These are phyloP conservation scores for Penicillium tannophilum DNA, from an alignment of 495 filamentous ascomycete genomes.

Conservation along the genomic window DNA sequence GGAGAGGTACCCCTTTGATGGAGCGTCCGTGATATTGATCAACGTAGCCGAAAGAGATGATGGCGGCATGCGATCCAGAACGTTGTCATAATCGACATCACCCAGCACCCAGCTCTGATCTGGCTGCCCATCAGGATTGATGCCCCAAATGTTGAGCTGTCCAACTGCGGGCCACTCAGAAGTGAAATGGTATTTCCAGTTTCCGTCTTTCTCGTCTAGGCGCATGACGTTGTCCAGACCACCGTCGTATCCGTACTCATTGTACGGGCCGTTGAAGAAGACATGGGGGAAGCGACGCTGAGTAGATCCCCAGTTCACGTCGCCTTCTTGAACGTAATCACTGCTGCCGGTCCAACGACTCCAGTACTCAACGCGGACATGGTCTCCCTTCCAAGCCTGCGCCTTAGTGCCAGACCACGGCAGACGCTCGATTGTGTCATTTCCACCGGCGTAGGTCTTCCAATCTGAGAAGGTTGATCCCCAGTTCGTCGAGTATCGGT, in stretches of 20 bases:
- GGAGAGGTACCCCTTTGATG: conserved; percentile 54
- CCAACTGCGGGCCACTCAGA: conserved; percentile 65
- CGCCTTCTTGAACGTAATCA: conserved; percentile 64
- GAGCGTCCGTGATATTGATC: conserved; percentile 63
- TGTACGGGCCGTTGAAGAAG: conserved; percentile 66
- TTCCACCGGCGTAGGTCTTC: conserved; percentile 54
- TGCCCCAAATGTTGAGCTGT: conserved; percentile 69
- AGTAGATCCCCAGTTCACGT: conserved; percentile 41
- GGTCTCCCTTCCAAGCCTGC: conserved; percentile 66
- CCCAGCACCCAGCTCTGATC: conserved; percentile 60
- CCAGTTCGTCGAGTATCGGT: conserved; percentile 65
- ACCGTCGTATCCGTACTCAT: conserved; percentile 67
- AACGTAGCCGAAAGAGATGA: conserved; percentile 54
- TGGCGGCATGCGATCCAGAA: conserved; percentile 66
- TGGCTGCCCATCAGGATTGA: conserved; percentile 65
- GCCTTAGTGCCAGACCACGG: conserved; percentile 62
- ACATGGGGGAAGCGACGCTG: conserved; percentile 63
- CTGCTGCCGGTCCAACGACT: conserved; percentile 64
- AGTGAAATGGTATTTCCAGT: conserved; percentile 63
- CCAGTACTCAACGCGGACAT: conserved; percentile 70
- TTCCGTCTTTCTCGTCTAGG: conserved; percentile 48
- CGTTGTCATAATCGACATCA: conserved; percentile 60
- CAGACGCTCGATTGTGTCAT: conserved; percentile 44
- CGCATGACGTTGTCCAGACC: conserved; percentile 59
- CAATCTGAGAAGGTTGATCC: conserved; percentile 62